Evolutionary conservation across 768 basidiomycete genomes (phyloP), one percentile per base, ranked within the genome.

Genomic region (Epithele typhae): DNA sequence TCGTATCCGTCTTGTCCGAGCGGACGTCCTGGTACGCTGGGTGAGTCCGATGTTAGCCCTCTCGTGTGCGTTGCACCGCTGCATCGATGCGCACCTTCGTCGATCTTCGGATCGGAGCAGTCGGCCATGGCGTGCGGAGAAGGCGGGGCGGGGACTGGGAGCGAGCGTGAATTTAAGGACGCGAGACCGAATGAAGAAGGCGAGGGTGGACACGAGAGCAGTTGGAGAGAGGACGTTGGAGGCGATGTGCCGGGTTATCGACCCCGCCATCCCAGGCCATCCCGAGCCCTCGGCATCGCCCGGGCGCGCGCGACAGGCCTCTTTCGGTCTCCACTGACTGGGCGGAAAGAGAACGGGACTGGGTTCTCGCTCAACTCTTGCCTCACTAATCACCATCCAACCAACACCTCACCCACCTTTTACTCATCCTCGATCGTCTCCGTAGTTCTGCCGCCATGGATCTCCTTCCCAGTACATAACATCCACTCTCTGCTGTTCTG

Each of bases 21-120:
- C 93, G 84, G 45, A 96, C 85, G 56, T 92, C 87, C 64, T 79
- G 73, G 75, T 96, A 95, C 25, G 92, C 94, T 91, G 63, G 32
- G 24, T 47, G 44, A 49, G 37, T n/a, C n/a, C n/a, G n/a, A n/a
- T n/a, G n/a, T n/a, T n/a, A n/a, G n/a, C n/a, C n/a, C n/a, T n/a
- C n/a, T n/a, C n/a, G n/a, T n/a, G n/a, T n/a, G n/a, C n/a, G n/a
- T n/a, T n/a, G n/a, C n/a, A n/a, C n/a, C n/a, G n/a, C n/a, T n/a
- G n/a, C n/a, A n/a, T 14, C 35, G 18, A 14, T n/a, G 46, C 74
- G 53, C 46, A 90, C 90, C 90, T 73, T 86, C 74, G 48, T 69
- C 68, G 60, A 94, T 92, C 53, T 73, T 73, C 37, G 80, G 71
- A 68, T 88, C 82, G 49, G 80, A 78, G 51, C 88, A 68, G 76